These are phyloP conservation scores for Cladosporium colombiae DNA, from an alignment of 2,329 filamentous ascomycete species.

Conservation along the genomic window DNA sequence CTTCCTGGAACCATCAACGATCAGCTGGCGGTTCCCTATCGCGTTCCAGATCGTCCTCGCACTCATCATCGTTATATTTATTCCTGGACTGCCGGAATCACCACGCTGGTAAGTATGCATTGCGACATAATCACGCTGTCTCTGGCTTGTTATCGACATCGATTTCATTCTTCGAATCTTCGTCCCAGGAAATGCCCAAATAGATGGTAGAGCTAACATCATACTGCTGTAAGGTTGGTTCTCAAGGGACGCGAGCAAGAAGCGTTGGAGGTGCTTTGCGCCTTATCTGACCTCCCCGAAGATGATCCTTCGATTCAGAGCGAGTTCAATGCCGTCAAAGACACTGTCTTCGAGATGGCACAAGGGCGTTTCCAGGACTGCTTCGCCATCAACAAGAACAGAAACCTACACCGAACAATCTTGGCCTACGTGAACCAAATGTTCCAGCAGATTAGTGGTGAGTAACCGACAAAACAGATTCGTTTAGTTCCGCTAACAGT, in stretches of 20 bases:
- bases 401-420: slow-evolving; percentile 38
- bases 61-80: slow-evolving; percentile 50
- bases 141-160: slow-evolving; percentile 45
- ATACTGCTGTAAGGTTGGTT: slow-evolving; percentile 54
- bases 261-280: slow-evolving; percentile 49
- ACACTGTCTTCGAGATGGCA: slow-evolving; percentile 51
- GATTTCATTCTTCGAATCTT: slow-evolving; percentile 31
- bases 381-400: slow-evolving; percentile 36
- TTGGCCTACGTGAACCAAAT: slow-evolving; percentile 40
- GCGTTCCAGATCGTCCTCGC: slow-evolving; percentile 59
- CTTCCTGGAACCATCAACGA: slow-evolving; percentile 40
- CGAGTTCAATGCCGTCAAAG: slow-evolving; percentile 56
- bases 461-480: slow-evolving; percentile 17
- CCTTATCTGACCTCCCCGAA: slow-evolving; percentile 48
- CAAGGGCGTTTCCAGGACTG: slow-evolving; percentile 35
- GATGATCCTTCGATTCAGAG: slow-evolving; percentile 48
- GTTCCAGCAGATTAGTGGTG: slow-evolving; percentile 37
- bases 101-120: slow-evolving; percentile 58
- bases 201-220: background rate
- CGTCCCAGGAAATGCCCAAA: background rate
- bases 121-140: slow-evolving; percentile 28
- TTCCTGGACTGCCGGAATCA: slow-evolving; percentile 57
- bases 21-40: slow-evolving; percentile 49
- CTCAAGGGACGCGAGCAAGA: slow-evolving; percentile 57
- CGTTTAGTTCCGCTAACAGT: background rate